Conservation (phyloP, 306 rosid genomes). For the Trifolium repens region DNA sequence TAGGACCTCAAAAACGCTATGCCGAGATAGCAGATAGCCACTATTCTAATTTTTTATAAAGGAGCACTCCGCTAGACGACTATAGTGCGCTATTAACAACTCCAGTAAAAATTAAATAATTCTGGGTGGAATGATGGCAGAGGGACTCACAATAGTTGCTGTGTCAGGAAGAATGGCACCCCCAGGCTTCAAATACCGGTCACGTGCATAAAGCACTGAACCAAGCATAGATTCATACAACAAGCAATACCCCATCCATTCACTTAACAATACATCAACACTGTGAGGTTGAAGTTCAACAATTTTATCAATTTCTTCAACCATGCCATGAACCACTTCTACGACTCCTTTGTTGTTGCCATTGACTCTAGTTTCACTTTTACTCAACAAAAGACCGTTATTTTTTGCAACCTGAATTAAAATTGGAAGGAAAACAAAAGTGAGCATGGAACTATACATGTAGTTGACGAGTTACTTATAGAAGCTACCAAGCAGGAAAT, state of each 20-base stretch:
- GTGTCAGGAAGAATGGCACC: conserved; percentile 96
- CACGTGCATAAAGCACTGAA: conserved; percentile 91
- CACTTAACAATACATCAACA: conserved; percentile 85
- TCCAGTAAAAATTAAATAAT: background rate
- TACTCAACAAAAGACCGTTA: conserved; percentile 59
- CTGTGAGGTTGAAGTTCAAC: conserved; percentile 73
- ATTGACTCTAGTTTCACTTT: conserved; percentile 47
- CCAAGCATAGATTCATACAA: conserved; percentile 94
- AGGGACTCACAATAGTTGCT: conserved; percentile 83
- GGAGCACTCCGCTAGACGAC: background rate
- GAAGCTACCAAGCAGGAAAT: conserved; percentile 13
- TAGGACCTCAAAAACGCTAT: background rate
- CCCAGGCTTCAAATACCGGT: conserved; percentile 90
- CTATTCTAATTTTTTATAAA: too few relatives aligned
- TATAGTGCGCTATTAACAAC: background rate
- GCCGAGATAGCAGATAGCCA: background rate
- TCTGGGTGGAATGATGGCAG: background rate
- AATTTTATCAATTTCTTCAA: conserved; percentile 74
- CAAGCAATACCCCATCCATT: conserved; percentile 99
- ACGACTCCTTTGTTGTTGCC: conserved; percentile 55
- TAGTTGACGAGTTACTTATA: background rate
- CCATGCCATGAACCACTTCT: conserved; percentile 75
- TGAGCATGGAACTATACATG: conserved; percentile 35
- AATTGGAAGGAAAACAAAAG: conserved; percentile 17
- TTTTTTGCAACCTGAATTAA: conserved; percentile 72